Conservation (phyloP, 768 basidiomycete species). For the Hydnomerulius pinastri region DNA sequence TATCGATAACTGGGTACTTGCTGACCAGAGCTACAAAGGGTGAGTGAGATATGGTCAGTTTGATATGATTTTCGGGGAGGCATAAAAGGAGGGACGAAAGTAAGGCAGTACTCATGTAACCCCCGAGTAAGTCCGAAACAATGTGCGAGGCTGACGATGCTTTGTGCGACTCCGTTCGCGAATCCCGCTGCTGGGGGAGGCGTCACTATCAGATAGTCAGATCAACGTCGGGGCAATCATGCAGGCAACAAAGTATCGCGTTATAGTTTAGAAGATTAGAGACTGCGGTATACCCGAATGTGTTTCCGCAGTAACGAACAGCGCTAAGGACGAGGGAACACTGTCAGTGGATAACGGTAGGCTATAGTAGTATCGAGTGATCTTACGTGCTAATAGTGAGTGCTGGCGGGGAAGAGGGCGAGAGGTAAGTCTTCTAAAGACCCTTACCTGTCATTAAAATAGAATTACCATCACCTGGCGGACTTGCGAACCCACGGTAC, state of each 20-base stretch:
- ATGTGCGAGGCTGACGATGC: conserved; percentile 89
- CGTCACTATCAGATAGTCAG: conserved; percentile 61
- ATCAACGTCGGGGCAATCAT: neutral
- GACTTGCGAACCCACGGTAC: too few species aligned
- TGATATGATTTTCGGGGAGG: too few species aligned
- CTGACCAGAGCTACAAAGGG: conserved; percentile 66
- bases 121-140: conserved; percentile 85
- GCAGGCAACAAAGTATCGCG: conserved; percentile 33
- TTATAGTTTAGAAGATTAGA: conserved; percentile 88
- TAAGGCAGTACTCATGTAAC: conserved; percentile 52
- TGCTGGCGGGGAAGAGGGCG: conserved; percentile 44
- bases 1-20: conserved; percentile 52
- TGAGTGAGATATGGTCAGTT: conserved; percentile 8
- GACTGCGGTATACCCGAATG: conserved; percentile 89
- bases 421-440: conserved; percentile 7
- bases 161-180: conserved; percentile 95
- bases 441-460: conserved; percentile 78
- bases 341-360: neutral
- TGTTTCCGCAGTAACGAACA: conserved; percentile 82
- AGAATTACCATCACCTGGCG: conserved; percentile 68
- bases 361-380: neutral
- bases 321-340: conserved; percentile 55
- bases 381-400: conserved; percentile 81
- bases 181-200: conserved; percentile 87
- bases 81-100: too few species aligned